Evolutionary conservation across 106 monocot species (phyloP).

Genomic region (Dendrobium huoshanense): DNA sequence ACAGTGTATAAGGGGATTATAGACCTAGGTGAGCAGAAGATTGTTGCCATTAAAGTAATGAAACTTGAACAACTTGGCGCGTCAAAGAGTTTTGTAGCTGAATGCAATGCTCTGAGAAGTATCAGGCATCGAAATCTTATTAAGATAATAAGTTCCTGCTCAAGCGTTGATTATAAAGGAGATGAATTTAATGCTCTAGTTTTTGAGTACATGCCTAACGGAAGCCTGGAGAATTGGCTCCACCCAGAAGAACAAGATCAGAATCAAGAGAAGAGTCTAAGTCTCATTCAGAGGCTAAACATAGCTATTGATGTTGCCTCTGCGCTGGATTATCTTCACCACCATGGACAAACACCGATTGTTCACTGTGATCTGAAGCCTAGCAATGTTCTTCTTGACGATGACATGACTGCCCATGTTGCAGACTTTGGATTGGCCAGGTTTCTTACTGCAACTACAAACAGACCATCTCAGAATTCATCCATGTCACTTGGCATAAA

Average conservation of each 20-base stretch:
- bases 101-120: slow-evolving; percentile 30
- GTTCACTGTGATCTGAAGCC: slow-evolving; percentile 52
- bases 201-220: slow-evolving; percentile 27
- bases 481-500: background rate
- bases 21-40: background rate
- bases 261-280: too few species aligned
- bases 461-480: slow-evolving; percentile 9
- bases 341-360: slow-evolving; percentile 18
- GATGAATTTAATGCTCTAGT: slow-evolving; percentile 38
- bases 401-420: slow-evolving; percentile 31
- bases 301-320: slow-evolving; percentile 44
- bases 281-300: slow-evolving; percentile 16
- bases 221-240: slow-evolving; percentile 28
- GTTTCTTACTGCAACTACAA: background rate
- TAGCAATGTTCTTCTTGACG: slow-evolving; percentile 22
- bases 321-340: slow-evolving; percentile 49
- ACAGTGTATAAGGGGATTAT: slow-evolving; percentile 27
- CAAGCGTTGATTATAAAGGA: slow-evolving; percentile 12
- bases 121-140: slow-evolving; percentile 42
- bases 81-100: slow-evolving; percentile 33
- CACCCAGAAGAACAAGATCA: slow-evolving; percentile 1
- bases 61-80: slow-evolving; percentile 33
- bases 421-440: slow-evolving; percentile 44
- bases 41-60: slow-evolving; percentile 40
- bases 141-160: slow-evolving; percentile 25